phyloP scores from a whole-genome alignment of 805 yeast genomes.

The Clavispora asparagi region DNA sequence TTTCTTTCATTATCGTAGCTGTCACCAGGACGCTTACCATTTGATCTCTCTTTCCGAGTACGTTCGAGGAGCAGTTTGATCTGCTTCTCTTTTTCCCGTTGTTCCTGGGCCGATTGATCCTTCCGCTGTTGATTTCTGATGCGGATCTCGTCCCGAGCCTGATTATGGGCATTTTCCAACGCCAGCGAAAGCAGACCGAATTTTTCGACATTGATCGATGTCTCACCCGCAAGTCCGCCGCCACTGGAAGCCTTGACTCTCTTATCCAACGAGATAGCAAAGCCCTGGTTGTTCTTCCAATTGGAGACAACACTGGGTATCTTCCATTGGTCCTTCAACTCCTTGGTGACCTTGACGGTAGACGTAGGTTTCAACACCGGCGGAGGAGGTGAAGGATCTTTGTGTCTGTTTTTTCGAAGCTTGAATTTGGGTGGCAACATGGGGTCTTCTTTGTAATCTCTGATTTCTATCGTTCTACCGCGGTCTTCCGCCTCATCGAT shows the following conservation, averaged over 20 bases:
- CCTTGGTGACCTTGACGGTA: slow-evolving; percentile 54
- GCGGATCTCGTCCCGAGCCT: slow-evolving; percentile 25
- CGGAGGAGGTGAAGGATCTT: slow-evolving; percentile 53
- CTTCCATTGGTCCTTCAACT: slow-evolving; percentile 75
- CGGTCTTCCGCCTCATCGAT: slow-evolving; percentile 4
- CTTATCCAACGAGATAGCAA: slow-evolving; percentile 74
- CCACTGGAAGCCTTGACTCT: slow-evolving; percentile 52
- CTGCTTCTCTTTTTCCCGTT: slow-evolving; percentile 24
- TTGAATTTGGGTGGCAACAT: slow-evolving; percentile 77
- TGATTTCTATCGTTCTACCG: slow-evolving; percentile 54
- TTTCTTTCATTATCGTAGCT: background rate
- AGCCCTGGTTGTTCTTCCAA: slow-evolving; percentile 94
- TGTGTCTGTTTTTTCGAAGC: slow-evolving; percentile 64
- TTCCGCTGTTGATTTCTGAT: slow-evolving; percentile 22
- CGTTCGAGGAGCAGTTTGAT: slow-evolving; percentile 25
- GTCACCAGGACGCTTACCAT: slow-evolving; percentile 5
- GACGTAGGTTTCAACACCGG: slow-evolving; percentile 58
- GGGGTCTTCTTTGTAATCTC: slow-evolving; percentile 72
- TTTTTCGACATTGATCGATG: slow-evolving; percentile 46
- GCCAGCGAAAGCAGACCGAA: slow-evolving; percentile 67
- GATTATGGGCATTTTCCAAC: slow-evolving; percentile 38
- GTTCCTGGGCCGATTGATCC: slow-evolving; percentile 20
- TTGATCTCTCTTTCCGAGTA: slow-evolving; percentile 17
- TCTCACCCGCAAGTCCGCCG: slow-evolving; percentile 24
- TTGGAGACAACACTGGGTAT: slow-evolving; percentile 90